These are phyloP conservation scores for Exophiala bonariae DNA, from an alignment of 2,329 filamentous ascomycete genomes.

Conservation along the genomic window DNA sequence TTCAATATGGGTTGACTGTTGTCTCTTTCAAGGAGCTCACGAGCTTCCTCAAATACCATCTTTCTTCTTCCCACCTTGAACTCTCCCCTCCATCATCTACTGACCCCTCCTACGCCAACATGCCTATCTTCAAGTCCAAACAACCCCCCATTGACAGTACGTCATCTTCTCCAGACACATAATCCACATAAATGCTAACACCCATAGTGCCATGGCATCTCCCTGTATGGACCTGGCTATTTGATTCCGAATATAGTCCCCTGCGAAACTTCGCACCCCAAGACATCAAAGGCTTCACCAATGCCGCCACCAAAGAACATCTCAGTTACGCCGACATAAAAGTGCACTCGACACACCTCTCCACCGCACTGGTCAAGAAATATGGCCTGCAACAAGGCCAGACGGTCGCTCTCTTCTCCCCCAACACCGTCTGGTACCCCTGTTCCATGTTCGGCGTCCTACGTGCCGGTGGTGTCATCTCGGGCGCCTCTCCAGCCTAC, in stretches of 20 bases:
- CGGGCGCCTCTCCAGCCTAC: conserved; percentile 65
- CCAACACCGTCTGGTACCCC: conserved; percentile 68
- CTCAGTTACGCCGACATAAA: conserved; percentile 61
- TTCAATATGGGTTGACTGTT: no score
- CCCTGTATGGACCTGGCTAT: conserved; percentile 63
- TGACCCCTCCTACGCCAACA: conserved; percentile 8
- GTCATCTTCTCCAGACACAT: background rate
- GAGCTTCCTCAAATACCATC: no score
- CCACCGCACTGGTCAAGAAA: conserved; percentile 58
- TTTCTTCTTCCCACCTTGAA: no score
- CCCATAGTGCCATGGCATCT: conserved; percentile 52
- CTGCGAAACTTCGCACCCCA: conserved; percentile 39
- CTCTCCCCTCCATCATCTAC: no score
- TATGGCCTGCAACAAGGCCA: conserved; percentile 57
- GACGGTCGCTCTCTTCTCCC: conserved; percentile 61
- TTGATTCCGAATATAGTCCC: conserved; percentile 56
- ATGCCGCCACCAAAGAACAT: conserved; percentile 60
- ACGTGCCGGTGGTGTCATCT: conserved; percentile 57
- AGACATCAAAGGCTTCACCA: conserved; percentile 54
- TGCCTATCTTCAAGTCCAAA: conserved; percentile 27
- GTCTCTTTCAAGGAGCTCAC: background rate
- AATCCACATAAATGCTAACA: background rate
- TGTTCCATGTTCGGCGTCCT: conserved; percentile 61
- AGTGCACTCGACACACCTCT: conserved; percentile 57
- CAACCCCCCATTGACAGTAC: conserved; percentile 23